These are phyloP conservation scores for Aspergillus brunneoviolaceus DNA, from an alignment of 2,329 filamentous ascomycete genomes.

Conservation along the genomic window DNA sequence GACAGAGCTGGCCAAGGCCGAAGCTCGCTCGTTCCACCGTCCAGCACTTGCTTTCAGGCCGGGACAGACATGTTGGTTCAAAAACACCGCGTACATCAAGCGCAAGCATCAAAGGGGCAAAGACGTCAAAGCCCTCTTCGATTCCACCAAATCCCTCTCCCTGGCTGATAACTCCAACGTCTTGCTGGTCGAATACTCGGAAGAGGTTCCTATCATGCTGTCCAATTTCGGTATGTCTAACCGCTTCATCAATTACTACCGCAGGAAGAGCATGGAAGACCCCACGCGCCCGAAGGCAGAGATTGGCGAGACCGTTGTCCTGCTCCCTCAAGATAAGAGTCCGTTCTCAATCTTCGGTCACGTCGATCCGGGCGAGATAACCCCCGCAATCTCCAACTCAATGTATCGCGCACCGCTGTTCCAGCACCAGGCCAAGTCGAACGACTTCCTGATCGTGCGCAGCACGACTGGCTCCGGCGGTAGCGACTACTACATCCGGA, in stretches of 20 bases:
- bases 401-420: conserved; percentile 96
- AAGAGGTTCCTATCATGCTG: conserved; percentile 85
- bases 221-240: conserved; percentile 98
- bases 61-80: conserved; percentile 69
- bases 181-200: conserved; percentile 90
- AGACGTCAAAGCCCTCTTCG: conserved; percentile 74
- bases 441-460: conserved; percentile 84
- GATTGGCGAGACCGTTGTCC: conserved; percentile 81
- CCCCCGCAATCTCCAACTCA: conserved; percentile 87
- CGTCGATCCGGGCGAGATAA: conserved; percentile 85
- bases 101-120: conserved; percentile 80
- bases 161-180: conserved; percentile 86
- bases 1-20: conserved; percentile 70
- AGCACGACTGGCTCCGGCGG: conserved; percentile 78
- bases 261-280: conserved; percentile 77
- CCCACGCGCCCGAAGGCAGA: conserved; percentile 73
- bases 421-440: conserved; percentile 72
- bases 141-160: conserved; percentile 76
- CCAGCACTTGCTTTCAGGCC: conserved; percentile 72
- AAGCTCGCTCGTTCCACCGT: conserved; percentile 81
- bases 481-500: conserved; percentile 77
- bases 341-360: conserved; percentile 94
- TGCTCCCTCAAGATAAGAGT: conserved; percentile 91
- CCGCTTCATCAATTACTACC: conserved; percentile 94
- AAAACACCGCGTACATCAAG: conserved; percentile 71